A percentile compares a stretch with the other conserved stretches of the same genome.
These are phyloP conservation scores for Vigna unguiculata DNA, from an alignment of 306 rosid species.

Conservation along the genomic window DNA sequence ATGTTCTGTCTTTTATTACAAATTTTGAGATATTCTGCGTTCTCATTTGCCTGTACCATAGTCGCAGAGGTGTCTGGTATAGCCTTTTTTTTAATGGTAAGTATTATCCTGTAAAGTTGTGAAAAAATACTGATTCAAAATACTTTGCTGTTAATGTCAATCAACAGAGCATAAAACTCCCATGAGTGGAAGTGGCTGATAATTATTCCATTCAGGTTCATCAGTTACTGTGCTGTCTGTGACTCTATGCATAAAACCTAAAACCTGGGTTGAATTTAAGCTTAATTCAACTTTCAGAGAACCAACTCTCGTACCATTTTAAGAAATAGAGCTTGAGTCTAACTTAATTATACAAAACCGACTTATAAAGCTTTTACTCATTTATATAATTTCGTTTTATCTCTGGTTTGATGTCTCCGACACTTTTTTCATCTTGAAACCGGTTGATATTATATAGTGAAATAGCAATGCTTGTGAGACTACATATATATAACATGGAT, in stretches of 20 bases:
- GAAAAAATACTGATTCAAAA: not conserved
- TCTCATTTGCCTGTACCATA: not conserved
- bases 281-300: no score
- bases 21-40: not conserved
- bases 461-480: constrained; percentile 25
- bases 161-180: not conserved
- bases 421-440: not conserved
- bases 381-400: no score
- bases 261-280: not conserved
- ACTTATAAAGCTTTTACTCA: no score
- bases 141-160: not conserved
- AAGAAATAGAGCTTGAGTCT: no score
- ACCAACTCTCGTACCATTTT: no score
- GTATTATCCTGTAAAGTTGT: not conserved
- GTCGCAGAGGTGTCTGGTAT: not conserved
- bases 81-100: no score
- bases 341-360: no score
- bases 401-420: no score
- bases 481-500: constrained; percentile 26
- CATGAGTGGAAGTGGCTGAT: not conserved
- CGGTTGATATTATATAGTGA: not conserved
- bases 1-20: not conserved
- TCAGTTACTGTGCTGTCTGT: not conserved
- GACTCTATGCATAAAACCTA: not conserved
- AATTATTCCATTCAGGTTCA: not conserved